phyloP scores from a whole-genome alignment of 345 rosid species.

The Euclidium syriacum region DNA sequence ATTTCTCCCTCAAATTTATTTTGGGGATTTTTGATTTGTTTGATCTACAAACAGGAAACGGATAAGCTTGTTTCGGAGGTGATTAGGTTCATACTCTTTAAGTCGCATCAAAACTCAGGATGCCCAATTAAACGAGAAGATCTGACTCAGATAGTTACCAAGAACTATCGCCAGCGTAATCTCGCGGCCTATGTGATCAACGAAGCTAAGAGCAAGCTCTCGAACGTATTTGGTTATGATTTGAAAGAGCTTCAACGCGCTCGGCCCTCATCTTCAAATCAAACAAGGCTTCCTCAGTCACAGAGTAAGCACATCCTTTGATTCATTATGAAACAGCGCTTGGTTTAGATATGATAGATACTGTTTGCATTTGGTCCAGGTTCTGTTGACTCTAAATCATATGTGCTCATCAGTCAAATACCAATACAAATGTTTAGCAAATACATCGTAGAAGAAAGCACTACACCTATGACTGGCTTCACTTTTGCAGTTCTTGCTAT shows the following conservation, averaged over 20 bases:
- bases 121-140: conserved; percentile 89
- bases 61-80: conserved; percentile 93
- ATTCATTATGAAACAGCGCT: neutral
- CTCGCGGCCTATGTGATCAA: conserved; percentile 63
- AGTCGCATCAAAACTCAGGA: conserved; percentile 70
- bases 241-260: conserved; percentile 74
- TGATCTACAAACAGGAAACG: conserved; percentile 42
- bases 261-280: conserved; percentile 49
- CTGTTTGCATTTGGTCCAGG: conserved; percentile 26
- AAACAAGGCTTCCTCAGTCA: conserved; percentile 47
- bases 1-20: neutral
- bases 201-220: conserved; percentile 65
- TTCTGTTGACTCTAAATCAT: conserved; percentile 60
- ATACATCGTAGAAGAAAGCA: conserved; percentile 54
- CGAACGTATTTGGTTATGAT: conserved; percentile 62
- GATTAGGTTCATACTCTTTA: conserved; percentile 72
- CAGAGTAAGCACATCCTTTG: conserved; percentile 36
- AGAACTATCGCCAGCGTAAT: conserved; percentile 57
- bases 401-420: conserved; percentile 67
- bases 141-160: conserved; percentile 75
- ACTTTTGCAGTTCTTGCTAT: conserved; percentile 67
- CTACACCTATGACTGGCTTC: conserved; percentile 60
- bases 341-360: neutral
- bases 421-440: conserved; percentile 60
- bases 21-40: neutral